phyloP scores from a whole-genome alignment of 2,329 filamentous ascomycete species.

The Raffaelea ambrosiae region DNA sequence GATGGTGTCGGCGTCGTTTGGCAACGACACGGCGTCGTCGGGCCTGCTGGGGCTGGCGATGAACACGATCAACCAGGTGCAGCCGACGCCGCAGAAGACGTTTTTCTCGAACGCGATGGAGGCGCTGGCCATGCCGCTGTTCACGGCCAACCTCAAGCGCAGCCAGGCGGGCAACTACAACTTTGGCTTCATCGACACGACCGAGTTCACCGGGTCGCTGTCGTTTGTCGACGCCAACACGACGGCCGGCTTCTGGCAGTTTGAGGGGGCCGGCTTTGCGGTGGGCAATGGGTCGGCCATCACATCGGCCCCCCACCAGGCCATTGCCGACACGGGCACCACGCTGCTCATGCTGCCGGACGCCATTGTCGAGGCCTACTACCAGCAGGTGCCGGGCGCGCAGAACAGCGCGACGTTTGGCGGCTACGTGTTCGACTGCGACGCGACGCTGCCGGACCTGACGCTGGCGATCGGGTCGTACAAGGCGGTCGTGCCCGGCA shows the following conservation, averaged over 20 bases:
- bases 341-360: constrained; percentile 29
- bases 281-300: constrained; percentile 25
- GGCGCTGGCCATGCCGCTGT: constrained; percentile 20
- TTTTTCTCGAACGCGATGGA: constrained; percentile 25
- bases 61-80: constrained; percentile 21
- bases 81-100: constrained; percentile 18
- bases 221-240: constrained; percentile 40
- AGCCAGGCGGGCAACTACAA: constrained; percentile 35
- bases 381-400: constrained; percentile 25
- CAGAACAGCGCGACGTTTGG: constrained; percentile 22
- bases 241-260: constrained; percentile 47
- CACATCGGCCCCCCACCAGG: constrained; percentile 19
- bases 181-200: constrained; percentile 47
- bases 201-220: constrained; percentile 45
- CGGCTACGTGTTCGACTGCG: constrained; percentile 29
- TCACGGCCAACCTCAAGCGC: constrained; percentile 24
- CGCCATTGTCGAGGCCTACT: constrained; percentile 28
- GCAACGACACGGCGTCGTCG: constrained; percentile 13
- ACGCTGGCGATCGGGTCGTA: constrained; percentile 23
- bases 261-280: constrained; percentile 39
- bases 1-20: constrained; percentile 18
- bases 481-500: constrained; percentile 28
- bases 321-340: constrained; percentile 33
- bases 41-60: constrained; percentile 21
- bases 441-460: constrained; percentile 23